A percentile compares a stretch with the other conserved stretches of the same genome.
These are phyloP conservation scores for Ichthyophonus hoferi DNA, from an alignment of 208 protist genomes.

Conservation along the genomic window DNA sequence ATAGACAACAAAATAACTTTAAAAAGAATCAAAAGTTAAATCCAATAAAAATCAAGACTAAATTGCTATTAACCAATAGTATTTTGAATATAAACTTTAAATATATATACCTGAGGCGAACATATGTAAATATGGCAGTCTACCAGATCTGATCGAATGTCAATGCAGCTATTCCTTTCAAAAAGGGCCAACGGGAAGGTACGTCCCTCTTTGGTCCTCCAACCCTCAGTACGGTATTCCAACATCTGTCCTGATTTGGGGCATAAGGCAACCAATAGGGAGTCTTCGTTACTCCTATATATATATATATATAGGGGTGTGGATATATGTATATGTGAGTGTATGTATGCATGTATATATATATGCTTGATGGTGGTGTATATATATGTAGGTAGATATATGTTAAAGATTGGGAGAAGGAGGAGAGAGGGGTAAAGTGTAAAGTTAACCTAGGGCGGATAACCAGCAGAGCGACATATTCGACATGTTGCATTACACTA, in stretches of 20 bases:
- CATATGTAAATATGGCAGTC: constrained; percentile 66
- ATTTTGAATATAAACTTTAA: constrained; percentile 21
- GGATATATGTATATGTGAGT: neutral
- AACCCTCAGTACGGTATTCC: neutral
- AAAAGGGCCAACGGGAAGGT: constrained; percentile 38
- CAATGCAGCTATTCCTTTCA: constrained; percentile 24
- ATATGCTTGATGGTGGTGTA: neutral
- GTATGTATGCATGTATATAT: constrained; percentile 35
- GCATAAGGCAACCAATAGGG: neutral
- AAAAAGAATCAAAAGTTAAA: too few relatives aligned
- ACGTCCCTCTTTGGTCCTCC: neutral
- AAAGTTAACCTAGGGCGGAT: too few relatives aligned
- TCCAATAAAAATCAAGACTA: too few relatives aligned
- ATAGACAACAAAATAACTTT: too few relatives aligned
- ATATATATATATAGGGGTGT: neutral
- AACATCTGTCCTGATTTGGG: neutral
- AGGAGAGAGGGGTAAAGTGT: too few relatives aligned
- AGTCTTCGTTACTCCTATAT: neutral
- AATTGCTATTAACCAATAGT: too few relatives aligned
- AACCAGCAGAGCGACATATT: too few relatives aligned
- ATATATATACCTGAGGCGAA: constrained; percentile 55
- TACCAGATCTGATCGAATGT: constrained; percentile 54
- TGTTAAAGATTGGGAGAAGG: too few relatives aligned
- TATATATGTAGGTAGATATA: neutral
- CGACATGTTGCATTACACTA: too few relatives aligned